A percentile compares a stretch with the other conserved stretches of the same genome.
Evolutionary conservation across 805 yeast genomes (phyloP).

Genomic region (Vanderwaltozyma polyspora): DNA sequence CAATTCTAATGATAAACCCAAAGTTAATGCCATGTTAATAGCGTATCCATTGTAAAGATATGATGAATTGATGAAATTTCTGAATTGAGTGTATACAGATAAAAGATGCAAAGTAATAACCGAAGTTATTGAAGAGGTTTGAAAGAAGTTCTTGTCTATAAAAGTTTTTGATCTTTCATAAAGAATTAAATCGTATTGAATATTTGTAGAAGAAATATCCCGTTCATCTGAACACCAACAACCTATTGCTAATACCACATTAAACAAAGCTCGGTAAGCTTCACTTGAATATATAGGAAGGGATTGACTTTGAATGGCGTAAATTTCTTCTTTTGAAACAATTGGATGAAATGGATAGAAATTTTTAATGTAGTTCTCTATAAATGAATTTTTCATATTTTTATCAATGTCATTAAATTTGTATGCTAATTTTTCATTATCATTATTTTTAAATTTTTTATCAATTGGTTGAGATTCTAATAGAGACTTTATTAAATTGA

Average conservation of each 20-base stretch:
- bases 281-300: slow-evolving; percentile 32
- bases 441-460: too few relatives aligned
- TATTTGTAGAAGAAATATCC: too few relatives aligned
- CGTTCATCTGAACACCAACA: slow-evolving; percentile 57
- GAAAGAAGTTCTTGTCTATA: slow-evolving; percentile 39
- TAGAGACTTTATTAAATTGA: too few relatives aligned
- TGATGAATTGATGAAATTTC: slow-evolving; percentile 56
- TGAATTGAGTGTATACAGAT: slow-evolving; percentile 51
- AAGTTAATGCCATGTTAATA: slow-evolving; percentile 52
- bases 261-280: slow-evolving; percentile 41
- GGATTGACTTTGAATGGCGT: slow-evolving; percentile 33
- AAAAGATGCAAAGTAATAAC: slow-evolving; percentile 42
- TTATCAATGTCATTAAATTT: too few relatives aligned
- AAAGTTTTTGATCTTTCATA: slow-evolving; percentile 41
- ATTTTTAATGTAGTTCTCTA: slow-evolving; percentile 43
- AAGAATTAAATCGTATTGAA: slow-evolving; percentile 41
- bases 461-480: too few relatives aligned
- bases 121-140: slow-evolving; percentile 46
- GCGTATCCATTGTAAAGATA: slow-evolving; percentile 60
- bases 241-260: slow-evolving; percentile 55
- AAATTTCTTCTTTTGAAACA: slow-evolving; percentile 42
- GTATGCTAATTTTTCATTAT: too few relatives aligned
- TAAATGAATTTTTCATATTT: slow-evolving; percentile 25
- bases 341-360: slow-evolving; percentile 57
- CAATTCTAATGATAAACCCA: slow-evolving; percentile 48